Evolutionary conservation across 2,329 filamentous ascomycete species (phyloP), one percentile per base, ranked within the genome.

Genomic region (Alternaria arbusti): DNA sequence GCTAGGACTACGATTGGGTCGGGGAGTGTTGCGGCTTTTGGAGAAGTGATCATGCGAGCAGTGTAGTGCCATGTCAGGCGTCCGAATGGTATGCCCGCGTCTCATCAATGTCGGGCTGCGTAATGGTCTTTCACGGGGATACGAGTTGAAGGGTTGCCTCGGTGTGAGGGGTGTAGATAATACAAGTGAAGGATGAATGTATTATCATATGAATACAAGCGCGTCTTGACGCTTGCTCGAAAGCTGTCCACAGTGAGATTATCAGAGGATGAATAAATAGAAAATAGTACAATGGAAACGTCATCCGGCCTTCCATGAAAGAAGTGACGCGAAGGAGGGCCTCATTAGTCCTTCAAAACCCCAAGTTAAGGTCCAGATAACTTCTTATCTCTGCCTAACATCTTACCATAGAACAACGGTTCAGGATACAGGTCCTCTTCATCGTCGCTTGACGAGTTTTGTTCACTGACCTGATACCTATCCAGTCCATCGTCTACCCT

Each of bases 351-450:
- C 32, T 63, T 67, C 67, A 12, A 32, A 17, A 68, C 57, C 36
- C 69, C 63, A 47, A 66, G 8, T 43, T 69, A 70, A 32, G 59
- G 46, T 57, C 63, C 56, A 63, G 70, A 68, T 58, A 67, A 74
- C 45, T 20, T 47, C 46, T 64, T 70, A 23, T 70, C 50, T 59
- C 66, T 65, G 6, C 23, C 54, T 4, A 30, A 25, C 7, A 22
- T 15, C 13, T 12, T 44, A 15, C 40, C 60, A 50, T 51, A 54
- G 20, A 72, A 68, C n/a, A 68, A 44, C 46, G 66, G 59, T 10
- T 30, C 50, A 52, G 65, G 69, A 30, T 54, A 12, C 49, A 65
- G 3, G 10, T 28, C 25, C 30, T 54, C 7, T 5, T 50, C 58
- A 9, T 61, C 23, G 23, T 32, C 25, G 17, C 58, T 40, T n/a